Evolutionary conservation across 2,329 filamentous ascomycete species (phyloP), one percentile per base, ranked within the genome.

Genomic region (Trichoderma sp.): DNA sequence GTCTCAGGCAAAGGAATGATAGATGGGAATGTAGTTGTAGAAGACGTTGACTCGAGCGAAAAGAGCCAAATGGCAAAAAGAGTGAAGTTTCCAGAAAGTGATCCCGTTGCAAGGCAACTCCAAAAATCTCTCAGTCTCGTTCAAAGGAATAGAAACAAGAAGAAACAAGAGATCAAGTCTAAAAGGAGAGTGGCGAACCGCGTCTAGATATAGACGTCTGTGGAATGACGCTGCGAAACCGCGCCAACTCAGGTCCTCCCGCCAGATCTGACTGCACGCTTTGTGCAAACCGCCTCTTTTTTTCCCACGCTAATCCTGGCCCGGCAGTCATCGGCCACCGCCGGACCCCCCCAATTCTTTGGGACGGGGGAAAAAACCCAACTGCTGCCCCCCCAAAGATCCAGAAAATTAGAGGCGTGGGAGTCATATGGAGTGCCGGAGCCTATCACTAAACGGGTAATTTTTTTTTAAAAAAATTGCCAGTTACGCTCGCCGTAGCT

Each of bases 261-360:
- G 27, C 55, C 64, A 56, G 52, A 64, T 40, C 61, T 40, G 61
- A 56, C 61, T n/a, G 55, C 40, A 35, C 33, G 33, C 33, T 35
- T 43, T 19, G 37, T 53, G 61, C 62, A 65, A 65, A 65, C 24
- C n/a, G 37, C 21, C 52, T 27, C n/a, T 65, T 29, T 37, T 47
- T n/a, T 43, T n/a, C 10, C 33, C 31, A 33, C 57, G 21, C 55
- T 67, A 67, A 55, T 52, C 47, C 31, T n/a, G 6, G 3, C 21
- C 49, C 61, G 68, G 68, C 68, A 69, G 61, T 19, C 60, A 69
- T 65, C 68, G 68, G 68, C 68, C 68, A 69, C 60, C 68, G 61
- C 60, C 68, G 37, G 68, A n/a, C 43, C 62, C 47, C 33, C 33
- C 37, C 24, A 19, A 19, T 43, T 35, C 4, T 35, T 35, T 24